Evolutionary conservation across 2,329 filamentous ascomycete species (phyloP), one percentile per base, ranked within the genome.

Genomic region (Ophiosphaerella narmari): DNA sequence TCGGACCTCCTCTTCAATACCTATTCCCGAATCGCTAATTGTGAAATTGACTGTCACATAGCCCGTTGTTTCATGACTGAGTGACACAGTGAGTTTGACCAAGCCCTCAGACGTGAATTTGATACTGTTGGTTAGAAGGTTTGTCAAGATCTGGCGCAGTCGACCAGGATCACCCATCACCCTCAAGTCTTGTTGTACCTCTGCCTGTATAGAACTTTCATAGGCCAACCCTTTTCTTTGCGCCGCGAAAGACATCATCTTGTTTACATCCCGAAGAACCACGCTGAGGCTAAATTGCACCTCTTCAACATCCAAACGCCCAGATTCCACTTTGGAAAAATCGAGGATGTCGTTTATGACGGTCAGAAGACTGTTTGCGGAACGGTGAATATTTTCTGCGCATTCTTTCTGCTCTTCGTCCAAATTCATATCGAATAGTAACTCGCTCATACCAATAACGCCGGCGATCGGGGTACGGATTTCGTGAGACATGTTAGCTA

Each of bases 311-410:
- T 91, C 88, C 16, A 92, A 74, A 7, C 86, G 80, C 3, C 89
- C 89, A 7, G 87, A 90, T 67, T 92, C 89, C 1, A 91, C 86
- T 70, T 95, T 95, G 4, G 90, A 94, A 68, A 95, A 92, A 72
- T 95, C 91, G 1, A 96, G 77, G 47, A 87, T 95, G 63, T 96
- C 91, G 65, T 96, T 95, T 72, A 96, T 95, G 35, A 96, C 88
- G 0, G 90, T 93, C 16, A 96, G 78, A 2, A 96, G 76, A 2
- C 89, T 90, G 56, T 93, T 91, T 0, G 88, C 89, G 5, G 88
- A 92, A 43, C 87, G 82, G 62, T 90, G 86, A 6, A 93, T 90
- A 54, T 90, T 91, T 58, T 90, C 87, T 2, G 88, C 86, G 54
- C 85, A 89, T 48, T 91, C 88, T 50, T 82, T 80, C 63, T 91